A percentile compares a stretch with the other conserved stretches of the same genome.
These are phyloP conservation scores for Debaryomycetaceae sp. DNA, from an alignment of 1,139 yeast species.

Conservation along the genomic window DNA sequence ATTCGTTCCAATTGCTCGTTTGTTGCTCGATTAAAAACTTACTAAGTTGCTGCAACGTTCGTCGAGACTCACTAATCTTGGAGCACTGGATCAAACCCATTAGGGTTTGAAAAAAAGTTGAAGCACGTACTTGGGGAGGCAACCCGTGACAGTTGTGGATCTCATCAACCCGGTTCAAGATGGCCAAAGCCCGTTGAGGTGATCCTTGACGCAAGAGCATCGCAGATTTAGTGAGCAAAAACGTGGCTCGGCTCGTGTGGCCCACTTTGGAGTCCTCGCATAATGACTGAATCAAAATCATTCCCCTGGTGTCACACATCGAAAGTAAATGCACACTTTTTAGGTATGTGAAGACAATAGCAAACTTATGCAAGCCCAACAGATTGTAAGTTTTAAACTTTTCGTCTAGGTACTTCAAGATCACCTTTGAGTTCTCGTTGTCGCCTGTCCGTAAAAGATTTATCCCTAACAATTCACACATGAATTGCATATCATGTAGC, in stretches of 20 bases:
- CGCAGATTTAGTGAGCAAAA: slow-evolving; percentile 19
- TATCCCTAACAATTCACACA: slow-evolving; percentile 27
- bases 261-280: slow-evolving; percentile 13
- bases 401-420: slow-evolving; percentile 25
- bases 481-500: slow-evolving; percentile 17
- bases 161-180: slow-evolving; percentile 15
- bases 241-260: slow-evolving; percentile 15
- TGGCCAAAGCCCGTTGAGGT: slow-evolving; percentile 15
- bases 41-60: slow-evolving; percentile 21
- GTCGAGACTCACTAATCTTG: slow-evolving; percentile 17
- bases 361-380: slow-evolving; percentile 12
- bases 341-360: slow-evolving; percentile 23
- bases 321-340: slow-evolving; percentile 25
- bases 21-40: slow-evolving; percentile 21
- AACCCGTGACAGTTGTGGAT: slow-evolving; percentile 7
- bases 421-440: too few species aligned
- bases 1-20: slow-evolving; percentile 16
- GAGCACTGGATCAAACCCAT: slow-evolving; percentile 22
- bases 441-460: too few species aligned
- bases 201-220: slow-evolving; percentile 27
- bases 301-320: slow-evolving; percentile 20
- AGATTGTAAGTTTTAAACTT: slow-evolving; percentile 18
- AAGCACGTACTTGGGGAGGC: too few species aligned
- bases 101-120: too few species aligned
- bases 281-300: slow-evolving; percentile 21